Evolutionary conservation across 2,329 filamentous ascomycete species (phyloP).

Genomic region (Magnaporthiopsis incrustans): DNA sequence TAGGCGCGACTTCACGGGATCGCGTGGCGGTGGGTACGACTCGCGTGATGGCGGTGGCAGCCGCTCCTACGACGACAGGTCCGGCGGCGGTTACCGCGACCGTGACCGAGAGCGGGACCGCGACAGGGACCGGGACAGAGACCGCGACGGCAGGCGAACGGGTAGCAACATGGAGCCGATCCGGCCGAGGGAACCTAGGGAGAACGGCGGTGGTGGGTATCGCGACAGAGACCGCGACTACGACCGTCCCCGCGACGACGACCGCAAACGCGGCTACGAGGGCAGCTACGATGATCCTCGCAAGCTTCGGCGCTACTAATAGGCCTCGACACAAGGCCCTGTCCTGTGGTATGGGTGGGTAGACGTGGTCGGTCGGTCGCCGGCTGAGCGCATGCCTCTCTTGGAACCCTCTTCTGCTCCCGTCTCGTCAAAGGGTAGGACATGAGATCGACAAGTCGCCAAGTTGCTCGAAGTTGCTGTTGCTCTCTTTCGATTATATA

Average conservation of each 20-base stretch:
- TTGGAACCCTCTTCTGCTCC: constrained; percentile 8
- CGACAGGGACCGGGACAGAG: constrained; percentile 35
- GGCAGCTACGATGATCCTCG: constrained; percentile 72
- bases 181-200: constrained; percentile 14
- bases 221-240: constrained; percentile 34
- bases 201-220: constrained; percentile 21
- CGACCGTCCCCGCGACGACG: constrained; percentile 46
- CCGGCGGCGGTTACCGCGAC: constrained; percentile 41
- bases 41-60: constrained; percentile 37
- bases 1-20: constrained; percentile 36
- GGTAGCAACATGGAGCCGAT: constrained; percentile 21
- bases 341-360: constrained; percentile 35
- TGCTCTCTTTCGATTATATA: neutral
- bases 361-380: constrained; percentile 21
- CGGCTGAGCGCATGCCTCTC: constrained; percentile 9
- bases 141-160: constrained; percentile 31
- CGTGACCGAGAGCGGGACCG: constrained; percentile 38
- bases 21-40: constrained; percentile 38
- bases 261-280: constrained; percentile 65
- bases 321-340: constrained; percentile 17
- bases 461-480: neutral
- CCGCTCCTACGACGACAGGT: constrained; percentile 35
- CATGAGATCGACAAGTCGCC: neutral
- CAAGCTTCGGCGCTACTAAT: constrained; percentile 57
- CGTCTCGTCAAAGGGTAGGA: constrained; percentile 13